These are phyloP conservation scores for Fusarium gaditjirri DNA, from an alignment of 2,329 filamentous ascomycete genomes.

Conservation along the genomic window DNA sequence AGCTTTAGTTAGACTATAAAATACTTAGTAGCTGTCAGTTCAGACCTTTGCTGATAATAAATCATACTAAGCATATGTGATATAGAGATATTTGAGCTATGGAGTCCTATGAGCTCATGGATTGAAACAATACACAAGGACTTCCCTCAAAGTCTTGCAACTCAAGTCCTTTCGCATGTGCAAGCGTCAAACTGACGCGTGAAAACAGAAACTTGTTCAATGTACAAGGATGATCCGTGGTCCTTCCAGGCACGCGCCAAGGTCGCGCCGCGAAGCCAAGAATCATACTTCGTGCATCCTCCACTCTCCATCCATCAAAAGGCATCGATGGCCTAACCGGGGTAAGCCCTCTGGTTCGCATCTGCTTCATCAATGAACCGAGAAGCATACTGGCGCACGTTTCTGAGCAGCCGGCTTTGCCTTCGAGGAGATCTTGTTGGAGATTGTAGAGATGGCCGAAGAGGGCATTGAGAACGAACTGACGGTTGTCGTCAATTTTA, in stretches of 20 bases:
- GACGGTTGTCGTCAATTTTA: constrained; percentile 14
- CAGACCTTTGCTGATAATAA: background rate
- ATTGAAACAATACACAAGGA: background rate
- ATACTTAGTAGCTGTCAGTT: too few relatives aligned
- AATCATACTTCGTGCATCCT: constrained; percentile 15
- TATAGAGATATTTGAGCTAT: fast-evolving
- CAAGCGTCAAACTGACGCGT: constrained; percentile 3
- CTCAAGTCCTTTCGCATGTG: background rate
- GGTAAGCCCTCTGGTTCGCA: background rate
- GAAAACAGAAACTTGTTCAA: constrained; percentile 4
- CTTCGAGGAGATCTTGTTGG: constrained; percentile 18
- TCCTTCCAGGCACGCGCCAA: constrained; percentile 23
- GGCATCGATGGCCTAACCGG: background rate
- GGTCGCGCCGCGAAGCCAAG: constrained; percentile 1
- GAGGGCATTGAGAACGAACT: constrained; percentile 13
- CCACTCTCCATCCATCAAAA: constrained; percentile 25
- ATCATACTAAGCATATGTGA: background rate
- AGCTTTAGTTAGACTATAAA: too few relatives aligned
- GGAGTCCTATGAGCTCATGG: background rate
- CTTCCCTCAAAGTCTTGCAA: constrained; percentile 10
- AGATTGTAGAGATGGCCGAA: constrained; percentile 16
- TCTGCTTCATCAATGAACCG: constrained; percentile 16
- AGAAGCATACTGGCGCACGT: constrained; percentile 24
- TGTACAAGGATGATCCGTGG: constrained; percentile 19
- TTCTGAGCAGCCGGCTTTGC: constrained; percentile 15